These are phyloP conservation scores for Colletotrichum sp. DNA, from an alignment of 2,329 filamentous ascomycete species.

Conservation along the genomic window DNA sequence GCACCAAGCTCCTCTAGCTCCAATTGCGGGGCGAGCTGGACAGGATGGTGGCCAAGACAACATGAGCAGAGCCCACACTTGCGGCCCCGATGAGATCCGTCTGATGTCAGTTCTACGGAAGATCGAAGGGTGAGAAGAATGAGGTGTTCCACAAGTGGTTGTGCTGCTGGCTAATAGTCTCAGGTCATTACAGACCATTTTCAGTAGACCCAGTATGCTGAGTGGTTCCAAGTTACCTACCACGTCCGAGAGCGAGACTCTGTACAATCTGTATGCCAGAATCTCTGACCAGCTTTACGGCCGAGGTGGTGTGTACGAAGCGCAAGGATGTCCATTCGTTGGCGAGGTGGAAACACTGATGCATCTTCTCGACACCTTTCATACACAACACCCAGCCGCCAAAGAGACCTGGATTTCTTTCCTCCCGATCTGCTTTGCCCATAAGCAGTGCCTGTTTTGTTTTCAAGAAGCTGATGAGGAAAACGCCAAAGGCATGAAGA, in stretches of 20 bases:
- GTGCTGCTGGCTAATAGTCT: no score
- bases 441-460: no score
- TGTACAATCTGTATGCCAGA: no score
- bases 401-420: neutral
- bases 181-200: no score
- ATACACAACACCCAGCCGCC: neutral
- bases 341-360: neutral
- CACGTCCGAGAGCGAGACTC: no score
- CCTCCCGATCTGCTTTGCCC: neutral
- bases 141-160: neutral
- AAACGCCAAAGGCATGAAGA: no score
- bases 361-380: neutral
- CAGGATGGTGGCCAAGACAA: neutral
- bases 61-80: neutral
- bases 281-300: no score
- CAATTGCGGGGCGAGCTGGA: neutral
- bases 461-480: no score
- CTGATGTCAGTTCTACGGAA: neutral
- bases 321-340: no score
- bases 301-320: no score
- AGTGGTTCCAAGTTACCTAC: no score
- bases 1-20: neutral
- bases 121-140: neutral
- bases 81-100: neutral
- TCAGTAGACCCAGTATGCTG: no score